Percentiles rank a stretch among this genome's conserved stretches.
These are phyloP conservation scores for Calamus simplicifolius DNA, from an alignment of 176 grass and related monocot species.

Conservation along the genomic window DNA sequence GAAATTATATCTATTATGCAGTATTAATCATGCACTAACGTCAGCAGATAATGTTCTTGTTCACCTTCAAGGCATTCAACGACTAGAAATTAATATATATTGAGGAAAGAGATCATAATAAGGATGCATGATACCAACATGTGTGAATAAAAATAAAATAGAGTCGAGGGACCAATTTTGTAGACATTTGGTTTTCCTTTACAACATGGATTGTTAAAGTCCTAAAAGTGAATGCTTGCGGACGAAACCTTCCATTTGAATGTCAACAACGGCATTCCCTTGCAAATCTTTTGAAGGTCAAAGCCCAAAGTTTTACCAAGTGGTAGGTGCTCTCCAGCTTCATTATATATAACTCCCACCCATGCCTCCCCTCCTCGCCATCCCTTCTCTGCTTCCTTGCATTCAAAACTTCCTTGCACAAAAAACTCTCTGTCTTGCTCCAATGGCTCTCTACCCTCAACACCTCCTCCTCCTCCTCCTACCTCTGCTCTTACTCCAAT, in stretches of 20 bases:
- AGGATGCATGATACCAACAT: too few species aligned
- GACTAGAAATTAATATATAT: too few species aligned
- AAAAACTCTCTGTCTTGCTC: not conserved
- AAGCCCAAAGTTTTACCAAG: not conserved
- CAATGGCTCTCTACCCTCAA: slow-evolving; percentile 9
- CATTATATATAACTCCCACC: not conserved
- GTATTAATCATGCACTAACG: too few species aligned
- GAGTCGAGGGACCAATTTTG: too few species aligned
- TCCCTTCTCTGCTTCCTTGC: not conserved
- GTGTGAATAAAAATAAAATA: too few species aligned
- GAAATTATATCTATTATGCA: too few species aligned
- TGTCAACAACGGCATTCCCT: slow-evolving; percentile 18
- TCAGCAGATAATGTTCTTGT: too few species aligned
- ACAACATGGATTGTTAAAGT: not conserved
- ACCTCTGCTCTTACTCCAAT: slow-evolving; percentile 12
- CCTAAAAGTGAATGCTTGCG: not conserved
- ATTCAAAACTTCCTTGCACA: not conserved
- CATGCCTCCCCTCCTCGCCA: slow-evolving; percentile 6
- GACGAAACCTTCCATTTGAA: not conserved
- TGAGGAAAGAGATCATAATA: too few species aligned
- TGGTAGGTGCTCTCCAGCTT: not conserved
- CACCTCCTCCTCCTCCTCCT: slow-evolving; percentile 12
- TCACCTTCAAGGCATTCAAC: too few species aligned
- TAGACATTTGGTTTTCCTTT: too few species aligned
- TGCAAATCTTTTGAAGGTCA: not conserved